Conservation (phyloP, 2,329 filamentous ascomycete species). For the Stemphylium lycopersici region DNA sequence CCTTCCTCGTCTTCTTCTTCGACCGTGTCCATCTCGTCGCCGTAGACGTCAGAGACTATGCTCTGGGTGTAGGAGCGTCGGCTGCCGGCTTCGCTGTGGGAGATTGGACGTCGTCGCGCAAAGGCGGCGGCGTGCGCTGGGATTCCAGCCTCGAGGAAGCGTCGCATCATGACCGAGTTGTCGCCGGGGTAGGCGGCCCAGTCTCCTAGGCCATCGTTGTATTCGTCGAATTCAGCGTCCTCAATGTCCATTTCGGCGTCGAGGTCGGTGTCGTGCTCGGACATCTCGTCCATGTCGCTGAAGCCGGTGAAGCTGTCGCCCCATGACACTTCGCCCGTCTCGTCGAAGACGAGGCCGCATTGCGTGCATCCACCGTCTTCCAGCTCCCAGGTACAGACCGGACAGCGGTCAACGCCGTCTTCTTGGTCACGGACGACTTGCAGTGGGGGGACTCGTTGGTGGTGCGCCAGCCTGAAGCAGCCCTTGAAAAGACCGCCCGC, state of each 20-base stretch:
- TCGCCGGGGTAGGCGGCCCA: slow-evolving; percentile 41
- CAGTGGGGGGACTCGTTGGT: slow-evolving; percentile 31
- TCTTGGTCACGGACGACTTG: slow-evolving; percentile 60
- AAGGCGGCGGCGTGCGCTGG: slow-evolving; percentile 27
- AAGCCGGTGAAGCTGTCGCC: slow-evolving; percentile 50
- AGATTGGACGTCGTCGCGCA: slow-evolving; percentile 42
- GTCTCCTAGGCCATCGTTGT: slow-evolving; percentile 39
- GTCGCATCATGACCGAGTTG: slow-evolving; percentile 43
- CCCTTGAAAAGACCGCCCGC: slow-evolving; percentile 69
- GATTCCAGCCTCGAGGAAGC: slow-evolving; percentile 39
- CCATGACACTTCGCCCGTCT: slow-evolving; percentile 51
- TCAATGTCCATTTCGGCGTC: slow-evolving; percentile 53
- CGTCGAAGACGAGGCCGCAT: slow-evolving; percentile 60
- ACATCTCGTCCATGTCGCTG: slow-evolving; percentile 54
- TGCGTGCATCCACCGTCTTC: slow-evolving; percentile 64
- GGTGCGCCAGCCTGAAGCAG: slow-evolving; percentile 54
- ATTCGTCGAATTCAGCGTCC: slow-evolving; percentile 42
- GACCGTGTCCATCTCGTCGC: slow-evolving; percentile 51
- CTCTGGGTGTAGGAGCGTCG: slow-evolving; percentile 50
- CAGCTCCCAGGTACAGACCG: slow-evolving; percentile 67
- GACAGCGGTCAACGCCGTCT: slow-evolving; percentile 68
- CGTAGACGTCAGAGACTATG: slow-evolving; percentile 48
- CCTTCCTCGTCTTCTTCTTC: slow-evolving; percentile 53
- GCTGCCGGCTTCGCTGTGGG: slow-evolving; percentile 52
- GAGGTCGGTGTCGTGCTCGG: slow-evolving; percentile 47